Evolutionary conservation across 1,284 basidiomycete species (phyloP).

Genomic region (Cutaneotrichosporon curvatum): DNA sequence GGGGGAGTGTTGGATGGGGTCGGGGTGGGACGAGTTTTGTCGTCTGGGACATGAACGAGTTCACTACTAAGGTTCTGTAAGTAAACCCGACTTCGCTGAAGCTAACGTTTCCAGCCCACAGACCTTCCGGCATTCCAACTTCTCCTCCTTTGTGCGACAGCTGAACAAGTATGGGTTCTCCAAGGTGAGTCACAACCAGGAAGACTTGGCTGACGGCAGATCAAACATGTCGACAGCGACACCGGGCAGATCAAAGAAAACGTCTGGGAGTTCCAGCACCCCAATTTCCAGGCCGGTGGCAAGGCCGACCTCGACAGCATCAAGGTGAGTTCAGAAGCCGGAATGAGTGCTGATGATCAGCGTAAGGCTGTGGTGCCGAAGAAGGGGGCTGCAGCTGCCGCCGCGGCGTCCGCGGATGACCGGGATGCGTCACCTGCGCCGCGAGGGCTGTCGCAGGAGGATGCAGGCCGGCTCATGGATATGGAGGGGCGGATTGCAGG

Average conservation of each 20-base stretch:
- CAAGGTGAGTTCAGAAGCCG: conserved; percentile 49
- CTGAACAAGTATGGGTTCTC: conserved; percentile 99
- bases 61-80: conserved; percentile 79
- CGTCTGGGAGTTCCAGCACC: conserved; percentile 91
- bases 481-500: conserved; percentile 32
- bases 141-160: conserved; percentile 87
- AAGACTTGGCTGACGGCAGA: conserved; percentile 14
- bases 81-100: conserved; percentile 11
- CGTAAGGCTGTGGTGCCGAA: conserved; percentile 66
- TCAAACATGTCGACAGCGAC: conserved; percentile 41
- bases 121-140: conserved; percentile 96
- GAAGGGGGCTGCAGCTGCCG: conserved; percentile 13
- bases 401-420: conserved; percentile 7
- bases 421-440: conserved; percentile 33
- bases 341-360: conserved; percentile 18
- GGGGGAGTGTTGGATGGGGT: conserved; percentile 65
- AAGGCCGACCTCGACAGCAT: conserved; percentile 84
- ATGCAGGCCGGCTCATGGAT: conserved; percentile 26
- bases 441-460: conserved; percentile 24
- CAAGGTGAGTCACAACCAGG: conserved; percentile 55
- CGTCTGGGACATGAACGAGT: conserved; percentile 98
- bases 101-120: conserved; percentile 52
- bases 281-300: conserved; percentile 82
- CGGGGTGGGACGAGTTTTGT: conserved; percentile 82
- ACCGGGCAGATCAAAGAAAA: conserved; percentile 39